These are phyloP conservation scores for Domatiomyces catenatus DNA, from an alignment of 2,329 filamentous ascomycete species.

Conservation along the genomic window DNA sequence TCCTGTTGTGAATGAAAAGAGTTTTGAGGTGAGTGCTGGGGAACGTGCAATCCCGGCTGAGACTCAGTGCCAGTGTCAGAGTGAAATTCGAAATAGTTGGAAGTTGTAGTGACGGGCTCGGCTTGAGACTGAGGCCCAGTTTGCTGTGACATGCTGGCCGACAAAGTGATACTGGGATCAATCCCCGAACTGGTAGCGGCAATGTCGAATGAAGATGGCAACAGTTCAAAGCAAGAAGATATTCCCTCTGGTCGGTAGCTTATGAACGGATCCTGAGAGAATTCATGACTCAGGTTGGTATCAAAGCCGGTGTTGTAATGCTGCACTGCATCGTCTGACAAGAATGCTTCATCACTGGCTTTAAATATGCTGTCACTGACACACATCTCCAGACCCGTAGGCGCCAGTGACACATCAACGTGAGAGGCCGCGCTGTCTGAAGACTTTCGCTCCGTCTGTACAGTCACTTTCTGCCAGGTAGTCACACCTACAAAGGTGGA, in stretches of 20 bases:
- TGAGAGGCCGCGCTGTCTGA: slow-evolving; percentile 24
- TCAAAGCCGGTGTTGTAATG: slow-evolving; percentile 4
- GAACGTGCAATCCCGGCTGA: background rate
- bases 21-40: background rate
- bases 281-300: slow-evolving; percentile 4
- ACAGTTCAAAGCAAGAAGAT: background rate
- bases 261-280: slow-evolving; percentile 11
- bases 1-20: background rate
- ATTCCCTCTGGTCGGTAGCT: background rate
- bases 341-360: background rate
- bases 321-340: background rate
- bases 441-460: slow-evolving; percentile 22
- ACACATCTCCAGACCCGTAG: background rate
- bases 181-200: slow-evolving; percentile 1
- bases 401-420: background rate
- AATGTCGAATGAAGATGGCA: slow-evolving; percentile 1
- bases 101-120: background rate
- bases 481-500: slow-evolving; percentile 27
- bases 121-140: background rate
- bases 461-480: slow-evolving; percentile 29
- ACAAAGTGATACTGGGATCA: background rate
- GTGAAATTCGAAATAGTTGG: slow-evolving; percentile 6
- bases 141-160: slow-evolving; percentile 1
- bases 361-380: background rate
- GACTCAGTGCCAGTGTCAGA: background rate